phyloP scores from a whole-genome alignment of 73 alveolate genomes.

The Tetrahymena borealis region DNA sequence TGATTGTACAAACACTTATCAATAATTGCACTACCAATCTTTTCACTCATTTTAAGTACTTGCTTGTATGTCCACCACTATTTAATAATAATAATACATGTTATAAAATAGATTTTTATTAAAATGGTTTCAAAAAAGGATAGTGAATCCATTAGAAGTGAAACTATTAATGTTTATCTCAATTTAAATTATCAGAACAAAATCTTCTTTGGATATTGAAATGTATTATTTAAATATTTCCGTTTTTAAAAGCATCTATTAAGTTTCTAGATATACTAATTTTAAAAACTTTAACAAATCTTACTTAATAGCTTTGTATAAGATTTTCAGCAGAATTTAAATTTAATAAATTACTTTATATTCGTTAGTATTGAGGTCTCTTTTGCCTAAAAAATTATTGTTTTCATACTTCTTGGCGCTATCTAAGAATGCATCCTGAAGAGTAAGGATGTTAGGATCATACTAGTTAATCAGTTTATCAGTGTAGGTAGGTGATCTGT shows the following conservation, averaged over 20 bases:
- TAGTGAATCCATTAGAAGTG: no score
- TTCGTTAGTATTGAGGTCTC: not conserved
- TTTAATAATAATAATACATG: not conserved
- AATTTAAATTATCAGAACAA: no score
- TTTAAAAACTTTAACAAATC: not conserved
- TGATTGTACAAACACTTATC: not conserved
- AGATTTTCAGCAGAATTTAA: not conserved
- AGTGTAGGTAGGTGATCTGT: not conserved
- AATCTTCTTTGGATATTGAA: no score
- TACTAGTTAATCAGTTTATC: not conserved
- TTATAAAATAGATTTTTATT: not conserved
- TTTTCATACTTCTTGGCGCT: not conserved
- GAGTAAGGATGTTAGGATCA: not conserved
- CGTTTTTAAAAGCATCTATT: no score
- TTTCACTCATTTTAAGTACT: not conserved
- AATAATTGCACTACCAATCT: not conserved
- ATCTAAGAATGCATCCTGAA: not conserved
- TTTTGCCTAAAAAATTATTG: not conserved
- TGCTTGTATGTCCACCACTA: not conserved
- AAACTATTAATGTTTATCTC: no score
- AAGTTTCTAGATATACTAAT: not conserved
- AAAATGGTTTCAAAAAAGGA: no score
- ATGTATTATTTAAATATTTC: no score
- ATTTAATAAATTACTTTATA: not conserved
- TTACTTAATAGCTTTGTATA: no score